These are phyloP conservation scores for Verbascum thapsus DNA, from an alignment of 257 asterid genomes.

Conservation along the genomic window DNA sequence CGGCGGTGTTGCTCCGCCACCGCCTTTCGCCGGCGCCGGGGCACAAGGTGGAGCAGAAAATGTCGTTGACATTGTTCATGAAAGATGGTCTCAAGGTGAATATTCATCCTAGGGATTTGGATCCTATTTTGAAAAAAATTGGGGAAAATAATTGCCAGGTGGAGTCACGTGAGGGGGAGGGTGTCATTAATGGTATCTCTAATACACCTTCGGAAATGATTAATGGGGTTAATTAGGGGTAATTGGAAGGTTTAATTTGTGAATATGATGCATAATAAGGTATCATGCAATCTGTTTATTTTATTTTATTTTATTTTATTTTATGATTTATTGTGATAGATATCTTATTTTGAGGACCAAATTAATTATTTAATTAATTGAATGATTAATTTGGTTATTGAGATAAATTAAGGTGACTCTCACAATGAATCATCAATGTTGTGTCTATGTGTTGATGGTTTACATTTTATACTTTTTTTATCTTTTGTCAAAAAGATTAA, in stretches of 20 bases:
- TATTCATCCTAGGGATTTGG: conserved; percentile 50
- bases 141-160: conserved; percentile 17
- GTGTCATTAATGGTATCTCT: conserved; percentile 7
- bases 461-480: not conserved
- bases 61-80: conserved; percentile 71
- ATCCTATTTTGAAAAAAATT: conserved; percentile 46
- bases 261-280: conserved; percentile 25
- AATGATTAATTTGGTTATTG: not conserved
- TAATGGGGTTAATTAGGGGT: conserved; percentile 24
- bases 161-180: conserved; percentile 28
- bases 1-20: conserved; percentile 59
- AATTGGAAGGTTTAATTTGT: not conserved
- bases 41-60: conserved; percentile 63
- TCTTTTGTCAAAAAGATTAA: not conserved
- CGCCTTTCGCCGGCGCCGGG: conserved; percentile 47
- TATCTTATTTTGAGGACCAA: conserved; percentile 3
- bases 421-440: conserved; percentile 17
- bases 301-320: not conserved
- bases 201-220: not conserved
- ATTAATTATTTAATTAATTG: not conserved
- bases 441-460: not conserved
- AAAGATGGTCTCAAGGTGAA: conserved; percentile 54
- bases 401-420: conserved; percentile 11
- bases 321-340: conserved; percentile 11
- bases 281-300: not conserved